phyloP scores from a whole-genome alignment of 371 early-diverging fungal species.

The Mucor piriformis region DNA sequence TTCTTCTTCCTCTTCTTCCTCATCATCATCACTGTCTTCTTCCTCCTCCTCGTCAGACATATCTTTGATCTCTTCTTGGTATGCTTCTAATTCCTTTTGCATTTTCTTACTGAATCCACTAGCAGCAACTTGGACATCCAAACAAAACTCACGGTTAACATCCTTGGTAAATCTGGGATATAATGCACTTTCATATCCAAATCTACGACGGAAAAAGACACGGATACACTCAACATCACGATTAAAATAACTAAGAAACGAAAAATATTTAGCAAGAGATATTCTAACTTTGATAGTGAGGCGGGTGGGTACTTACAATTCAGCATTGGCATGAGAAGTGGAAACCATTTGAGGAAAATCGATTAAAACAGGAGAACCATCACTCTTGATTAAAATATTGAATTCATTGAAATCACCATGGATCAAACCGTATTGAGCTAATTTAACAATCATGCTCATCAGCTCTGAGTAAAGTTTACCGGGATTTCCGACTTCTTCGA shows the following conservation, averaged over 20 bases:
- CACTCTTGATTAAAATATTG: constrained; percentile 92
- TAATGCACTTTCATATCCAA: constrained; percentile 85
- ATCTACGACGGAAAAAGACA: constrained; percentile 89
- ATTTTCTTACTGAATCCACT: constrained; percentile 93
- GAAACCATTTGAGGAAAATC: constrained; percentile 99
- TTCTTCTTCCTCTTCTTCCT: constrained; percentile 39
- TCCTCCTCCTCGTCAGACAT: constrained; percentile 44
- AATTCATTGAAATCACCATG: constrained; percentile 99
- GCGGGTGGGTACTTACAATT: constrained; percentile 75
- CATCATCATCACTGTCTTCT: constrained; percentile 31
- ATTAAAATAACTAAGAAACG: constrained; percentile 79
- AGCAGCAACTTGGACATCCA: constrained; percentile 96
- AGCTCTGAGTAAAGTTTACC: constrained; percentile 92
- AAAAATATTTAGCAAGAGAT: too few relatives aligned
- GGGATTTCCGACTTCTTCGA: constrained; percentile 82
- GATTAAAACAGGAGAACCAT: constrained; percentile 88
- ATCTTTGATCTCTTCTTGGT: constrained; percentile 56
- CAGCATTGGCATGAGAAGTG: constrained; percentile 92
- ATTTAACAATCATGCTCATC: constrained; percentile 93
- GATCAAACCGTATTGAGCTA: constrained; percentile 96
- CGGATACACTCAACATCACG: constrained; percentile 99
- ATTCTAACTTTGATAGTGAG: too few relatives aligned
- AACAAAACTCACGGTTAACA: constrained; percentile 79
- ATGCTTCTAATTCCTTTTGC: constrained; percentile 83
- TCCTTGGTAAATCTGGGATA: constrained; percentile 90